phyloP scores from a whole-genome alignment of 1,284 basidiomycete species.

The Irpex sp. region DNA sequence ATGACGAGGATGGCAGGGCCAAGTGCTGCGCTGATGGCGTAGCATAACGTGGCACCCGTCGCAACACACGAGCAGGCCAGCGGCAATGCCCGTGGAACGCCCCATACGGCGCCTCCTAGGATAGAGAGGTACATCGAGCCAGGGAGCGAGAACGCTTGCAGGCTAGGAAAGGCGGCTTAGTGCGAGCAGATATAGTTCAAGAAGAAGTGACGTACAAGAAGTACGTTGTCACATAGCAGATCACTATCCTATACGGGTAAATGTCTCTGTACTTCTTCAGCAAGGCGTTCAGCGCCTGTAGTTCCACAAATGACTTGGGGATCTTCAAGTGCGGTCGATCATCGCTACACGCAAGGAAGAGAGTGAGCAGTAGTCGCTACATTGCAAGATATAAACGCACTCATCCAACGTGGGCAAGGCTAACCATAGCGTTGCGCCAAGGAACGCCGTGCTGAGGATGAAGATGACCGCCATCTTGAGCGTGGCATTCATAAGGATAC shows the following conservation, averaged over 20 bases:
- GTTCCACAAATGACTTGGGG: conserved; percentile 79
- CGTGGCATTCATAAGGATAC: conserved; percentile 71
- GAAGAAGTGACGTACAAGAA: conserved; percentile 69
- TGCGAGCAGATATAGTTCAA: background rate
- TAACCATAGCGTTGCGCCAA: conserved; percentile 74
- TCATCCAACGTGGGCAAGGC: conserved; percentile 77
- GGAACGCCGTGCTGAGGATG: conserved; percentile 59
- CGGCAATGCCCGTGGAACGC: conserved; percentile 84
- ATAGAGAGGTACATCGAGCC: conserved; percentile 99
- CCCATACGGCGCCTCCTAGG: conserved; percentile 94
- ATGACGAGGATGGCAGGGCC: conserved; percentile 86
- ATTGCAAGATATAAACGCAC: conserved; percentile 41
- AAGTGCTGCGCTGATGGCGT: conserved; percentile 85
- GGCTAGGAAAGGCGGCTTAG: conserved; percentile 39
- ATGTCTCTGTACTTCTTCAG: conserved; percentile 88
- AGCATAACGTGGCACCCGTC: conserved; percentile 89
- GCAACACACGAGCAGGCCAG: conserved; percentile 93
- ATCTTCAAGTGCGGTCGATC: conserved; percentile 75
- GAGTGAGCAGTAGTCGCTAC: background rate
- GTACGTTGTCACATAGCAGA: conserved; percentile 86
- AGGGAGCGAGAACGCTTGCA: conserved; percentile 95
- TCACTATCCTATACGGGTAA: conserved; percentile 76
- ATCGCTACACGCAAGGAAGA: conserved; percentile 38
- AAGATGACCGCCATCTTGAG: conserved; percentile 83
- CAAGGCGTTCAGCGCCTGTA: conserved; percentile 77